Base-by-base conservation (phyloP, 1,139 yeast genomes). In the Saccharomyces pastorianus region DNA sequence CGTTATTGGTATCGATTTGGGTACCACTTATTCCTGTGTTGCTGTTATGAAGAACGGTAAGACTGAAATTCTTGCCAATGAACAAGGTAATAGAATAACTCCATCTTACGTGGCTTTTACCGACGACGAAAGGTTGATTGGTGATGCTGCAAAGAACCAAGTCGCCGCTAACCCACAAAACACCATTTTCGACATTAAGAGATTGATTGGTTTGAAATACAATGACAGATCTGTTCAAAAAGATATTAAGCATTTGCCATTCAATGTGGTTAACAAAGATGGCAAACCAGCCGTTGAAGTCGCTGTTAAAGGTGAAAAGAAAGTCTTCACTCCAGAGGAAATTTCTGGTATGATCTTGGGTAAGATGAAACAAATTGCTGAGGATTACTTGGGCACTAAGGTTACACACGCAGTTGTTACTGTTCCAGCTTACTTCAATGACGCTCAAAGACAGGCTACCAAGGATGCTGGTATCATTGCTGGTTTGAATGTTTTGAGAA, bases 381-480 rank as follows among this genome's bases (percentile, higher is more conserved):
- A 89, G 77, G 93, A 88, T 67, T 88, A 88, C 75, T 78, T 89
- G 64, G 96, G 96, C 62, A 81, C 85, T 71, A 82, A 85, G 72
- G 96, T 89, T 60, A 87, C 95, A 55, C 95, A 90, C 67, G 96
- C 96, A 46, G 97, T 90, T 61, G 96, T 90, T 61, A 90, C 97
- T 50, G 97, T 90, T 57, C 96, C 97, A 59, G 97, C 97, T 55
- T 90, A 90, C 76, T 90, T 90, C 78, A 90, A 89, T 72, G 96
- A 90, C 76, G 95, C 96, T 59, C 97, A 90, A 77, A 85, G 96
- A 79, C 96, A 89, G 74, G 96, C 96, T 61, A 88, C 96, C 60
- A 89, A 89, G 78, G 96, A 89, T 71, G 96, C 96, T 52, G 96
- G 96, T 77, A 82, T 88, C 56, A 89, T 89, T 77, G 95, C 96